Evolutionary conservation across 2,329 filamentous ascomycete species (phyloP).

Genomic region (Ceratocystis albifundus): DNA sequence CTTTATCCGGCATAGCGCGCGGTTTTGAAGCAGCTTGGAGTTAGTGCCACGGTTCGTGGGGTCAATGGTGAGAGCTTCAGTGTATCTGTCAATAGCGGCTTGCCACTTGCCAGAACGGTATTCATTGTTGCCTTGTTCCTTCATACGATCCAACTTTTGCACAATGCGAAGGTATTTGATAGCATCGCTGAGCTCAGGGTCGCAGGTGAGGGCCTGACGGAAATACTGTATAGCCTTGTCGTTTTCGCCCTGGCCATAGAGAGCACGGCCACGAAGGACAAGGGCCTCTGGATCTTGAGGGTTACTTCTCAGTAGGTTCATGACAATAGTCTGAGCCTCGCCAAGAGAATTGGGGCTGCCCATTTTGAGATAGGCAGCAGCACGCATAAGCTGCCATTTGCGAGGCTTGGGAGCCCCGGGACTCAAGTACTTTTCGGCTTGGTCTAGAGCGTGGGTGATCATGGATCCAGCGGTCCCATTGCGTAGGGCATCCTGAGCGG

Average conservation of each 20-base stretch:
- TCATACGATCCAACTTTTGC: constrained; percentile 84
- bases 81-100: constrained; percentile 74
- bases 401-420: constrained; percentile 65
- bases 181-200: constrained; percentile 82
- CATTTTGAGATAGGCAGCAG: constrained; percentile 87
- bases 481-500: constrained; percentile 65
- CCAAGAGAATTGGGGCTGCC: constrained; percentile 77
- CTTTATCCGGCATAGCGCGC: constrained; percentile 71
- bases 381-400: constrained; percentile 88
- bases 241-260: constrained; percentile 88
- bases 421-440: constrained; percentile 73
- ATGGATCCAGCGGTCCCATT: constrained; percentile 75
- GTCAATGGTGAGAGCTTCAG: constrained; percentile 71
- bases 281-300: constrained; percentile 87
- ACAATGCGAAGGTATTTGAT: constrained; percentile 82
- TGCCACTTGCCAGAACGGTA: constrained; percentile 80
- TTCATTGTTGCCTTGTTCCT: constrained; percentile 80
- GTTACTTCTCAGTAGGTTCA: constrained; percentile 74
- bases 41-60: constrained; percentile 83
- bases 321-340: constrained; percentile 86
- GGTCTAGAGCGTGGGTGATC: constrained; percentile 82
- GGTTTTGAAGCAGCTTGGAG: constrained; percentile 87
- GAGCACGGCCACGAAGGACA: constrained; percentile 72
- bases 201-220: constrained; percentile 75
- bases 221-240: constrained; percentile 90